Evolutionary conservation across 257 asterid species (phyloP).

Genomic region (Solanum clarkiae): DNA sequence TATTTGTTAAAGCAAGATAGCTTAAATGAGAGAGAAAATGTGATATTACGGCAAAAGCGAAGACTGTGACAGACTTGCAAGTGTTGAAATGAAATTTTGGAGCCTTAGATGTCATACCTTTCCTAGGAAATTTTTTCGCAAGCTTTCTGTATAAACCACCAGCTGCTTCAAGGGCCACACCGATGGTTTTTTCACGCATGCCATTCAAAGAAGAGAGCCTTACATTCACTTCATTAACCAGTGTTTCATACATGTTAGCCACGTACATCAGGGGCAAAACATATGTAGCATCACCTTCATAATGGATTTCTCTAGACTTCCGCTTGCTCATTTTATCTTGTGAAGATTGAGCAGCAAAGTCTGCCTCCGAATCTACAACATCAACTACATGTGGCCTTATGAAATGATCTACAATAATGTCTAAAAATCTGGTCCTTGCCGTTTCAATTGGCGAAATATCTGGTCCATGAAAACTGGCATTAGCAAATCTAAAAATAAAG

Average conservation of each 20-base stretch:
- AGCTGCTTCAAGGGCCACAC: conserved; percentile 98
- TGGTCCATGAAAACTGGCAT: conserved; percentile 28
- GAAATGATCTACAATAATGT: conserved; percentile 67
- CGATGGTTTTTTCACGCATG: conserved; percentile 82
- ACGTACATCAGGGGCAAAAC: conserved; percentile 91
- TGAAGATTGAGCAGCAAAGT: conserved; percentile 44
- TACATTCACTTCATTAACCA: conserved; percentile 75
- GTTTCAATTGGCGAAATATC: conserved; percentile 94
- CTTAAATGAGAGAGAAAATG: not conserved
- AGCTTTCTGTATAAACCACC: conserved; percentile 98
- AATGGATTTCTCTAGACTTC: conserved; percentile 51
- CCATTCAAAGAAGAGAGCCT: conserved; percentile 67
- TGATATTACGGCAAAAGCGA: not conserved
- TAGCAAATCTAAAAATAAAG: conserved; percentile 3
- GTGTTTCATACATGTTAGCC: conserved; percentile 85
- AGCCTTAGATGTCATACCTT: conserved; percentile 36
- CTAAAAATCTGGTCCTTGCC: conserved; percentile 84
- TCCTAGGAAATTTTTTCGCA: conserved; percentile 75
- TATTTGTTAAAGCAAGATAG: not conserved
- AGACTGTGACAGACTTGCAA: not conserved
- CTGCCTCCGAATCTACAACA: conserved; percentile 57
- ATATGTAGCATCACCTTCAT: conserved; percentile 83
- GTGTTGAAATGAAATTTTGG: not conserved
- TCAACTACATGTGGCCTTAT: conserved; percentile 54
- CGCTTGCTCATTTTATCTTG: conserved; percentile 53